Evolutionary conservation across 345 rosid species (phyloP).

Genomic region (Psidium guajava): DNA sequence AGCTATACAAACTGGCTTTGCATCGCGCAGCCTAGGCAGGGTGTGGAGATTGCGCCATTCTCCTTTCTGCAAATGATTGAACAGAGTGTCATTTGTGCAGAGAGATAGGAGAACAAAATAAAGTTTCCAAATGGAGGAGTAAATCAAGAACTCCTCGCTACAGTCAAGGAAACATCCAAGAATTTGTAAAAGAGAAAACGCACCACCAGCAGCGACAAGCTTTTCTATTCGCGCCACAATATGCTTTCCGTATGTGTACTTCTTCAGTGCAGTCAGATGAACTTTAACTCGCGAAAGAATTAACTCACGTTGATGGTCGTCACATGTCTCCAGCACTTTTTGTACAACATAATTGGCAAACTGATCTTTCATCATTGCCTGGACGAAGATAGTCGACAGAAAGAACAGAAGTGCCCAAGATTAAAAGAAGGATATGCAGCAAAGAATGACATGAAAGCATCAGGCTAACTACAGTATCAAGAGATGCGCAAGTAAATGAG

Average conservation of each 20-base stretch:
- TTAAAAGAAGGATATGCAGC: background rate
- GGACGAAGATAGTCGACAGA: background rate
- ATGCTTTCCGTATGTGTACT: conserved; percentile 80
- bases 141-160: background rate
- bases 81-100: background rate
- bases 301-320: conserved; percentile 64
- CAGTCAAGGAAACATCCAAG: background rate
- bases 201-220: conserved; percentile 87
- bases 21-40: conserved; percentile 19
- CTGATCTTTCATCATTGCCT: conserved; percentile 94
- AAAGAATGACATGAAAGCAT: background rate
- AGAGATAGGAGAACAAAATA: background rate
- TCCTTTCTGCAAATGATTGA: conserved; percentile 41
- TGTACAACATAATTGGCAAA: conserved; percentile 87
- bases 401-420: background rate
- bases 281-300: conserved; percentile 63
- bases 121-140: background rate
- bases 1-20: conserved; percentile 52
- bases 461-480: background rate
- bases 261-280: conserved; percentile 71
- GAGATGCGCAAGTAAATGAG: background rate
- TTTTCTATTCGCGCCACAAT: conserved; percentile 84
- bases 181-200: background rate
- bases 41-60: conserved; percentile 44
- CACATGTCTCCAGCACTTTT: conserved; percentile 75